Evolutionary conservation across 139 green algal genomes (phyloP).

Genomic region (Volvox africanus): DNA sequence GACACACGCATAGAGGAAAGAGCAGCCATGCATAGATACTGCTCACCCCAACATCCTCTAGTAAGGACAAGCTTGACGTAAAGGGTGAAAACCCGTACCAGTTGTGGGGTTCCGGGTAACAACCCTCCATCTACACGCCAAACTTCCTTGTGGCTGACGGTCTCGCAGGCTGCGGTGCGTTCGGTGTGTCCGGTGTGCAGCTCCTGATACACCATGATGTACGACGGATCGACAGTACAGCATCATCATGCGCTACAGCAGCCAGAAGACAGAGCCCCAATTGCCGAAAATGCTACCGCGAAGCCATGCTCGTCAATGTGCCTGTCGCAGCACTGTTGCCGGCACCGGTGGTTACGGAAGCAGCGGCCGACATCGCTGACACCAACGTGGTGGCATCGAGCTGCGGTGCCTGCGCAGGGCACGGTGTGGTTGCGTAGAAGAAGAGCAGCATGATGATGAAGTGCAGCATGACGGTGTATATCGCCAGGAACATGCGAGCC

Average conservation of each 20-base stretch:
- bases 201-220: neutral
- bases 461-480: slow-evolving; percentile 69
- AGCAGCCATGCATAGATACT: no score
- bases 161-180: no score
- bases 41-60: no score
- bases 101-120: neutral
- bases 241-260: no score
- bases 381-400: neutral
- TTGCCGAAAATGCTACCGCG: neutral
- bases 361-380: neutral
- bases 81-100: no score
- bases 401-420: neutral
- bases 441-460: slow-evolving; percentile 66
- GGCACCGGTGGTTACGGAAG: neutral
- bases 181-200: no score
- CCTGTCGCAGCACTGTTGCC: neutral
- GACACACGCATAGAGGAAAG: no score
- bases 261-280: neutral
- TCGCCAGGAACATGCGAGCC: slow-evolving; percentile 58
- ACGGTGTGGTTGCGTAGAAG: slow-evolving; percentile 60
- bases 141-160: no score
- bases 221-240: neutral
- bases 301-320: neutral
- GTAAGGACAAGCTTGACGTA: no score
- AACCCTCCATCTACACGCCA: neutral